A percentile compares a stretch with the other conserved stretches of the same genome.
Conservation (phyloP, 2,329 filamentous ascomycete genomes). For the Sporothrix pallida region DNA sequence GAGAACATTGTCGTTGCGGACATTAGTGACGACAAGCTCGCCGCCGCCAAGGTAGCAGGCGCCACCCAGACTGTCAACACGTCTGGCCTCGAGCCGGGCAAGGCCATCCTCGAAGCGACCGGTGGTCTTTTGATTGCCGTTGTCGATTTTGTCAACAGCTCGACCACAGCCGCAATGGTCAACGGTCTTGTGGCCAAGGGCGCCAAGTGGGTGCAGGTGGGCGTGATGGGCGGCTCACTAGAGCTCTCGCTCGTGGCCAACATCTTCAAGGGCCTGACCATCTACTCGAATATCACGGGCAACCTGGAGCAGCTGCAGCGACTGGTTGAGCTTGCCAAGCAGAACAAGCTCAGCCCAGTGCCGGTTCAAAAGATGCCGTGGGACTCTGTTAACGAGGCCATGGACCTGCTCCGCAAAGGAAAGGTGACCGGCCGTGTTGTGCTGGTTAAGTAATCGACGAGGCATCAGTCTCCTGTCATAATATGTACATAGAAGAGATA, state of each 20-base stretch:
- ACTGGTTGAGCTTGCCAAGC: conserved; percentile 26
- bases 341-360: conserved; percentile 20
- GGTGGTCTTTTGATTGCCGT: conserved; percentile 34
- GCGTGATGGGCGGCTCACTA: conserved; percentile 33
- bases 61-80: conserved; percentile 39
- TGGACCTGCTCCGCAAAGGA: conserved; percentile 28
- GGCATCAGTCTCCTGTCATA: too few species aligned
- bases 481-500: too few species aligned
- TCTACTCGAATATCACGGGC: conserved; percentile 31
- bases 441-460: conserved; percentile 22
- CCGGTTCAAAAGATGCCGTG: conserved; percentile 32
- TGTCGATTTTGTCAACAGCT: conserved; percentile 35
- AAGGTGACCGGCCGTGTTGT: conserved; percentile 30
- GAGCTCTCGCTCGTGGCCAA: conserved; percentile 31
- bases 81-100: conserved; percentile 31
- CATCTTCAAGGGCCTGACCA: conserved; percentile 35
- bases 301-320: conserved; percentile 27
- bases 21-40: conserved; percentile 32
- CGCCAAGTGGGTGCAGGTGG: conserved; percentile 34
- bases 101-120: conserved; percentile 36
- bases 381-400: conserved; percentile 31
- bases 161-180: conserved; percentile 28
- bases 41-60: conserved; percentile 31
- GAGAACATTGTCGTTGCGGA: conserved; percentile 28
- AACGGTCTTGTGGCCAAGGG: conserved; percentile 33